These are phyloP conservation scores for Geranium brycei DNA, from an alignment of 345 rosid genomes.

Conservation along the genomic window DNA sequence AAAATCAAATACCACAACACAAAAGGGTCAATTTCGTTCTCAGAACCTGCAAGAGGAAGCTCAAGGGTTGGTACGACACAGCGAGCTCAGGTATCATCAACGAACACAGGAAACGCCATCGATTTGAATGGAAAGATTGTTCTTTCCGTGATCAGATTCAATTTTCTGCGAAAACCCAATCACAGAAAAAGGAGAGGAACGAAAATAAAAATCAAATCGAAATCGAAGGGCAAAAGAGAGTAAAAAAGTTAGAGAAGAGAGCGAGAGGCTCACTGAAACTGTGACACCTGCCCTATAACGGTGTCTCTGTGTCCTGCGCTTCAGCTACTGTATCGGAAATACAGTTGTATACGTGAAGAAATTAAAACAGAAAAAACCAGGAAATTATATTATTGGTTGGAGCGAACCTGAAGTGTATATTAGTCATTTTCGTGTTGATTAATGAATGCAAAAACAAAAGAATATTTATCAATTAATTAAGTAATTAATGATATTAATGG, in stretches of 20 bases:
- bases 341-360: not conserved
- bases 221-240: constrained; percentile 1
- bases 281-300: constrained; percentile 33
- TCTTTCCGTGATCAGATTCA: not conserved
- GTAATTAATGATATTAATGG: constrained; percentile 1
- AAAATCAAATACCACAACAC: constrained; percentile 20
- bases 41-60: constrained; percentile 13
- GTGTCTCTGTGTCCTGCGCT: constrained; percentile 25
- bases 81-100: constrained; percentile 26
- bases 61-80: constrained; percentile 1
- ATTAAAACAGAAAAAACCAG: too few species aligned
- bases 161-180: constrained; percentile 4
- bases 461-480: too few species aligned
- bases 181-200: constrained; percentile 1
- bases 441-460: not conserved
- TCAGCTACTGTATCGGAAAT: constrained; percentile 10
- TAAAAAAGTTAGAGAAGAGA: constrained; percentile 8
- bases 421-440: not conserved
- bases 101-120: constrained; percentile 25
- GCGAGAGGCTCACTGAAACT: constrained; percentile 12
- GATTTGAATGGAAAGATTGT: constrained; percentile 17
- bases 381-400: not conserved
- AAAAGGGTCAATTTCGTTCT: constrained; percentile 9
- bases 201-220: not conserved
- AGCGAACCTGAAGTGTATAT: not conserved